These are phyloP conservation scores for Trypanosoma mega DNA, from an alignment of 208 protist genomes.

Conservation along the genomic window DNA sequence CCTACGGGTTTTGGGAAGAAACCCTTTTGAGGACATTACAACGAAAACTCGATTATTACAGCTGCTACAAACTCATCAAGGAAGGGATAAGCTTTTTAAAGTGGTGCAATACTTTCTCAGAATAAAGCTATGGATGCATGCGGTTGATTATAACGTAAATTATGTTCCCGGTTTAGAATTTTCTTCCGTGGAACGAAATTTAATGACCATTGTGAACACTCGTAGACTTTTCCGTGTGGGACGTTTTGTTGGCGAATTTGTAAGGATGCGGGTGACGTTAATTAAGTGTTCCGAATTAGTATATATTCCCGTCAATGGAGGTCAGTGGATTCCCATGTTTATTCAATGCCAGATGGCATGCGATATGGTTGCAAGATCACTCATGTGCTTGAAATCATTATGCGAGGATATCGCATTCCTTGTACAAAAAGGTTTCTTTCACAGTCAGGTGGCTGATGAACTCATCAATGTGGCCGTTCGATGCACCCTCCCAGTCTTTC, in stretches of 20 bases:
- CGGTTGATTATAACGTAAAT: conserved; percentile 71
- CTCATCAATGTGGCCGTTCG: conserved; percentile 73
- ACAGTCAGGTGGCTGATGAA: conserved; percentile 75
- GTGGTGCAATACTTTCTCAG: conserved; percentile 87
- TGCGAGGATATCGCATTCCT: conserved; percentile 87
- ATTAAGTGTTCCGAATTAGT: conserved; percentile 88
- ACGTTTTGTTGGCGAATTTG: conserved; percentile 88
- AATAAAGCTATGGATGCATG: conserved; percentile 77
- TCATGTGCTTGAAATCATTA: conserved; percentile 87
- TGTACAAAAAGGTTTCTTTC: conserved; percentile 89
- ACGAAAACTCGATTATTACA: conserved; percentile 83
- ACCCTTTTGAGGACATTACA: conserved; percentile 87
- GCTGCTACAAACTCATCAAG: conserved; percentile 89
- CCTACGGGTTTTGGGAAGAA: conserved; percentile 76
- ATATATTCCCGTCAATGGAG: conserved; percentile 76
- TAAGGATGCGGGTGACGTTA: conserved; percentile 86
- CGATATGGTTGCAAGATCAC: conserved; percentile 76
- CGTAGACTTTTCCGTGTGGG: conserved; percentile 85
- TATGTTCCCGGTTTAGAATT: conserved; percentile 80
- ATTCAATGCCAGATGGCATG: conserved; percentile 91
- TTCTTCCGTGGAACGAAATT: conserved; percentile 72
- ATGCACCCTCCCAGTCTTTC: conserved; percentile 77
- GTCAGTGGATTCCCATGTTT: conserved; percentile 81
- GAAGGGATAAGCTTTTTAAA: conserved; percentile 90
- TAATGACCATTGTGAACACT: conserved; percentile 91